Conservation (phyloP, 345 rosid genomes). For the Murraya paniculata region DNA sequence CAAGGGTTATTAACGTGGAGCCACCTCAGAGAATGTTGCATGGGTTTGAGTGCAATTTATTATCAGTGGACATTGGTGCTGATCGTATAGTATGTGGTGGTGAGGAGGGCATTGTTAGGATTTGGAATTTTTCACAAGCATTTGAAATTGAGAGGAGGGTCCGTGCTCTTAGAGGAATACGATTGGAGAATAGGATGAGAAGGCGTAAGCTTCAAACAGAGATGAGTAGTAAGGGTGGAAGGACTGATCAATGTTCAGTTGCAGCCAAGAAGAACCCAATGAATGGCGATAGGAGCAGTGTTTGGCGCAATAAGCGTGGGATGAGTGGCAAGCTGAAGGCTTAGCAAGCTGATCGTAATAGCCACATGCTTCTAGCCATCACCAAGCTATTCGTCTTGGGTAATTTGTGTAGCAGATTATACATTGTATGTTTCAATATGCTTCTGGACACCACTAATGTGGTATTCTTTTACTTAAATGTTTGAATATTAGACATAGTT, state of each 20-base stretch:
- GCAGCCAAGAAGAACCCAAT: slow-evolving; percentile 79
- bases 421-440: slow-evolving; percentile 8
- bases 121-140: slow-evolving; percentile 89
- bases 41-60: slow-evolving; percentile 67
- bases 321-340: slow-evolving; percentile 69
- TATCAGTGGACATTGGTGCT: slow-evolving; percentile 75
- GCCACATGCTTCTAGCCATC: slow-evolving; percentile 2
- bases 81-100: slow-evolving; percentile 92
- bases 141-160: slow-evolving; percentile 67
- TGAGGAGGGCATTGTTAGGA: slow-evolving; percentile 78
- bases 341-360: slow-evolving; percentile 18
- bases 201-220: slow-evolving; percentile 65
- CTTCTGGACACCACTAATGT: neutral
- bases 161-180: slow-evolving; percentile 54
- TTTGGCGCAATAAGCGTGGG: slow-evolving; percentile 65
- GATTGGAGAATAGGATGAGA: slow-evolving; percentile 83
- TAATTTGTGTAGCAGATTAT: slow-evolving; percentile 6
- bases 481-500: neutral
- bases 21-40: slow-evolving; percentile 94
- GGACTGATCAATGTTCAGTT: slow-evolving; percentile 57
- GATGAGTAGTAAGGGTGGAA: slow-evolving; percentile 56
- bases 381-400: neutral
- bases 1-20: slow-evolving; percentile 45
- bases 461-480: neutral
- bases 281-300: slow-evolving; percentile 46